Evolutionary conservation across 163 green algal genomes (phyloP), one percentile per base, ranked within the genome.

Genomic region (Smithsoniella earleae): DNA sequence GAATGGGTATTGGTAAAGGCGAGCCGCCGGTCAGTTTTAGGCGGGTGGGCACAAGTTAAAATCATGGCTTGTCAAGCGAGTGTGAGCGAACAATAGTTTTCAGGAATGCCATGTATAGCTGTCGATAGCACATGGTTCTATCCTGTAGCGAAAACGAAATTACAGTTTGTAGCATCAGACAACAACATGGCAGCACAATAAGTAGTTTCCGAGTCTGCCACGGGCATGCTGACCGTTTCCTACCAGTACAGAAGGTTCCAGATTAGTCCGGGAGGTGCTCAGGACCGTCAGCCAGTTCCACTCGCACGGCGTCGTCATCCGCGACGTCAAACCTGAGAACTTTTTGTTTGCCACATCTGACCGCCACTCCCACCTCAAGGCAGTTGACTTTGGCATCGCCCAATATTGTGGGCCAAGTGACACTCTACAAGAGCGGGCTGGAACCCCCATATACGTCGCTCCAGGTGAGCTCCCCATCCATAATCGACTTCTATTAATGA

Each of bases 321-420:
- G 82, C 0, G 84, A 89, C 44, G 80, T 87, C 13, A 87, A 86
- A 73, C 78, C 78, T 4, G 73, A 80, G 20, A 88, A 88, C 76
- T 90, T 90, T 65, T 55, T 89, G 64, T 89, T 87, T 44, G 58
- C 83, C 20, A 79, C 74, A 33, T 20, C 73, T 0, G 73, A 75
- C 13, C 46, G 77, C 6, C 75, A 83, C 69, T 44, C 78, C 0
- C 82, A 83, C 0, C 75, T 90, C 27, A 89, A 89, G 44, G 85
- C 86, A 66, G 85, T 88, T 20, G 86, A 91, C 75, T 91, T 91
- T 79, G 86, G 86, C 0, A 75, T 91, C 16, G 84, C 86, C 0
- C 64, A 82, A 27, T 88, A 84, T 75, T 87, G 79, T 37, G 55
- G 55, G 55, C 20, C 55, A 38, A 13, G 43, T 37, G 55, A 66